Percentiles rank a stretch among this genome's conserved stretches.
Conservation (phyloP, 1,284 basidiomycete genomes). For the Ceraceosorus bombacis region DNA sequence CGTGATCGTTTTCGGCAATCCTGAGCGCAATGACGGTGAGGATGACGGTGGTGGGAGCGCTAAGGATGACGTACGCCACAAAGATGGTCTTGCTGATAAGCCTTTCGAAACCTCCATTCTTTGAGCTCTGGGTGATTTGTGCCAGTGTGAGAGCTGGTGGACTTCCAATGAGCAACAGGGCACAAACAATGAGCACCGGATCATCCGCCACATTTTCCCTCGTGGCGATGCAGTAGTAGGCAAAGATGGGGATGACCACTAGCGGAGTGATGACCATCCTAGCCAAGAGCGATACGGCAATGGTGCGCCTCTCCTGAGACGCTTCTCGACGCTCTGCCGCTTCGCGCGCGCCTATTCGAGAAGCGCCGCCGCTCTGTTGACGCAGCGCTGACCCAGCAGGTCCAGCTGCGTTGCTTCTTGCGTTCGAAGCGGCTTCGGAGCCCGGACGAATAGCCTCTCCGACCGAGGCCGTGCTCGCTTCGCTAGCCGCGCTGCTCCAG, state of each 20-base stretch:
- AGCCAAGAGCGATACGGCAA: conserved; percentile 66
- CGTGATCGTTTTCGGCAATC: conserved; percentile 29
- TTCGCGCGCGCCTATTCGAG: too few species aligned
- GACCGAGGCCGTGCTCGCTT: too few species aligned
- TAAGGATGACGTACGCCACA: conserved; percentile 38
- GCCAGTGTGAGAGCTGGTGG: conserved; percentile 59
- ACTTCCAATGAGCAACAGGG: conserved; percentile 65
- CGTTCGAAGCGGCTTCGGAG: too few species aligned
- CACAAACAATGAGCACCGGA: conserved; percentile 74
- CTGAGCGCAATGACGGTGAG: conserved; percentile 38
- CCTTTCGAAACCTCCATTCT: conserved; percentile 77
- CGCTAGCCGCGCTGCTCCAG: too few species aligned
- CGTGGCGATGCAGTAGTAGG: conserved; percentile 29
- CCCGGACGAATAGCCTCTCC: too few species aligned
- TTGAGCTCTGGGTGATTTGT: conserved; percentile 77
- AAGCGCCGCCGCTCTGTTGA: too few species aligned
- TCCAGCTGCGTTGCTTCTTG: too few species aligned
- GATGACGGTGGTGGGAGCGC: conserved; percentile 39
- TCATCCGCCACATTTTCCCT: conserved; percentile 47
- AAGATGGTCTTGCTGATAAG: conserved; percentile 60
- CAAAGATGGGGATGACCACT: conserved; percentile 53
- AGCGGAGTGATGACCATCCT: conserved; percentile 80
- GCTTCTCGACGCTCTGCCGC: conserved; percentile 4
- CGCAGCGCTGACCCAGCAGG: too few species aligned
- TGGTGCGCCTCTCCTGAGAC: conserved; percentile 58